phyloP scores from a whole-genome alignment of 805 yeast genomes.

The Lipomyces japonicus region DNA sequence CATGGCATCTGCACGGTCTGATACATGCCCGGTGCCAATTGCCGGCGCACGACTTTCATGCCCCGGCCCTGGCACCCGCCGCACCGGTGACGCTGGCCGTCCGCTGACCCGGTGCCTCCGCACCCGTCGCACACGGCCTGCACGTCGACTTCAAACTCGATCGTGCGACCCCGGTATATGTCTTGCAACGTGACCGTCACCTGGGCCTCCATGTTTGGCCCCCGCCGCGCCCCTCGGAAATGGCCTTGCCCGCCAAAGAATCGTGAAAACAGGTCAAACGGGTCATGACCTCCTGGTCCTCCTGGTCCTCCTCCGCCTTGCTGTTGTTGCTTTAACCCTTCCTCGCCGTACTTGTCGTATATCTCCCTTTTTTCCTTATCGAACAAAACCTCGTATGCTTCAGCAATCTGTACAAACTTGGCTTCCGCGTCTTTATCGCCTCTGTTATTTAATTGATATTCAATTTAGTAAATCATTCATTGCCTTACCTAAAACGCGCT shows the following conservation, averaged over 20 bases:
- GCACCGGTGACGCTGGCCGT: conserved; percentile 67
- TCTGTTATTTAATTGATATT: conserved; percentile 29
- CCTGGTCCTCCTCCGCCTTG: conserved; percentile 42
- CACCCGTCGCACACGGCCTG: conserved; percentile 75
- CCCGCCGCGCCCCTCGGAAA: conserved; percentile 47
- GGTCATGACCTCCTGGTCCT: conserved; percentile 35
- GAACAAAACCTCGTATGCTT: conserved; percentile 82
- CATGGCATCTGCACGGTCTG: conserved; percentile 80
- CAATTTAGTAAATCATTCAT: too few species aligned
- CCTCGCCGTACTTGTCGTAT: conserved; percentile 76
- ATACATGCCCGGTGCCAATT: conserved; percentile 85
- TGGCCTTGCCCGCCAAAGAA: conserved; percentile 50
- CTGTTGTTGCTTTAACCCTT: conserved; percentile 52
- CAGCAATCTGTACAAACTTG: conserved; percentile 84
- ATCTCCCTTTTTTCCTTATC: conserved; percentile 64
- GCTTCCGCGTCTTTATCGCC: conserved; percentile 78
- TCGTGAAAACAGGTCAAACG: conserved; percentile 60
- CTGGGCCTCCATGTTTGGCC: conserved; percentile 57
- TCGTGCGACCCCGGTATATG: conserved; percentile 63
- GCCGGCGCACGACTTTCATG: conserved; percentile 56
- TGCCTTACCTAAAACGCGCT: not conserved
- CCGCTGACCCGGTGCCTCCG: conserved; percentile 80
- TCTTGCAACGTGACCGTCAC: conserved; percentile 59
- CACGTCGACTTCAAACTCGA: conserved; percentile 61
- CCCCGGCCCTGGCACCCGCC: conserved; percentile 73